These are phyloP conservation scores for Annona cherimola DNA, from an alignment of 164 flowering plant genomes.

Conservation along the genomic window DNA sequence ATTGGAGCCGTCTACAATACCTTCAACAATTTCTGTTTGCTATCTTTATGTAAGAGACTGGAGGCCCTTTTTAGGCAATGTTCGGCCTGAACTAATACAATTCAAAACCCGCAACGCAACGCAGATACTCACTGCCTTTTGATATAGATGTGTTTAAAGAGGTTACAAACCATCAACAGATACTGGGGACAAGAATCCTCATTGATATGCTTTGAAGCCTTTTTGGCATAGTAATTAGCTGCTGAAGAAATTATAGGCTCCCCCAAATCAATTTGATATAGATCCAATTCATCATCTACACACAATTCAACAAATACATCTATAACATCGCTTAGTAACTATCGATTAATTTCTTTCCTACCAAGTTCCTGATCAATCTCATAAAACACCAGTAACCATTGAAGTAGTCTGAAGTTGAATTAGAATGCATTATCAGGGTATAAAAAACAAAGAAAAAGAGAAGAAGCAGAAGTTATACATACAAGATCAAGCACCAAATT, in stretches of 20 bases:
- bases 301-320: slow-evolving; percentile 35
- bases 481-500: neutral
- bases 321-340: slow-evolving; percentile 32
- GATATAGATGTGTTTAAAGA: neutral
- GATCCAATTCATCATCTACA: slow-evolving; percentile 15
- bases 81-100: slow-evolving; percentile 29
- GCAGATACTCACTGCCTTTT: neutral
- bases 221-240: slow-evolving; percentile 32
- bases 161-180: slow-evolving; percentile 29
- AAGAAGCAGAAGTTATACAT: neutral
- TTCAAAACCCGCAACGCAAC: neutral
- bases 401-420: neutral
- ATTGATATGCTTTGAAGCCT: slow-evolving; percentile 35
- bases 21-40: slow-evolving; percentile 17
- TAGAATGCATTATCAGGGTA: neutral
- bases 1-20: neutral
- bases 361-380: slow-evolving; percentile 44
- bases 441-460: too few relatives aligned
- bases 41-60: slow-evolving; percentile 42
- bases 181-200: slow-evolving; percentile 37
- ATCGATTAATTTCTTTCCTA: slow-evolving; percentile 37
- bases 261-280: slow-evolving; percentile 36
- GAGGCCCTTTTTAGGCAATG: slow-evolving; percentile 42
- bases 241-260: slow-evolving; percentile 26
- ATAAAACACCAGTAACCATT: slow-evolving; percentile 3